Conservation (phyloP, 2,329 filamentous ascomycete genomes). For the Pestalotiopsis sp. region DNA sequence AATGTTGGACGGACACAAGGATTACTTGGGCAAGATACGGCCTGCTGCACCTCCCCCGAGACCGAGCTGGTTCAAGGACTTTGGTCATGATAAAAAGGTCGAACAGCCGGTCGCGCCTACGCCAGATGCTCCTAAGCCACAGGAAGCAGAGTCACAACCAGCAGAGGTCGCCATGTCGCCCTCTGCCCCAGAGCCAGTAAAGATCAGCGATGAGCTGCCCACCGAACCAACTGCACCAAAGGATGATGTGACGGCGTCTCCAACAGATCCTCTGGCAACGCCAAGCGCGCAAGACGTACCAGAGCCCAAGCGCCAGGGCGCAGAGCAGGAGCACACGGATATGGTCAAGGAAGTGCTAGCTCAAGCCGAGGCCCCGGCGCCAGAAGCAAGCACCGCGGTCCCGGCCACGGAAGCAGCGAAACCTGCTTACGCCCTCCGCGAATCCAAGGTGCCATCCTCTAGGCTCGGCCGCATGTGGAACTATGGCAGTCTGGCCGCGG, state of each 20-base stretch:
- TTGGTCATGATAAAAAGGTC: slow-evolving; percentile 28
- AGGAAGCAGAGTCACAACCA: neutral
- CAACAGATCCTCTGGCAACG: neutral
- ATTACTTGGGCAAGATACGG: slow-evolving; percentile 19
- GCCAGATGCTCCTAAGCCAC: neutral
- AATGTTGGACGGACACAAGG: slow-evolving; percentile 38
- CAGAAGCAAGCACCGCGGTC: slow-evolving; percentile 14
- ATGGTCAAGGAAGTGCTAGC: slow-evolving; percentile 25
- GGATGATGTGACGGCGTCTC: neutral
- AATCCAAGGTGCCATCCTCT: slow-evolving; percentile 89
- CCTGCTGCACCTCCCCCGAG: slow-evolving; percentile 22
- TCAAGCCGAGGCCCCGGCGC: slow-evolving; percentile 22
- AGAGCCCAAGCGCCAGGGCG: slow-evolving; percentile 12
- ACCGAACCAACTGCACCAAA: neutral
- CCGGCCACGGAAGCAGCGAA: slow-evolving; percentile 18
- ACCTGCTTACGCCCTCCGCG: slow-evolving; percentile 70
- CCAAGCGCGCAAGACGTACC: neutral
- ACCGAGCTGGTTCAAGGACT: slow-evolving; percentile 37
- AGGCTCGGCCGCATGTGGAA: slow-evolving; percentile 90
- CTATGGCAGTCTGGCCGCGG: slow-evolving; percentile 88
- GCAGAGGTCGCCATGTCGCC: neutral
- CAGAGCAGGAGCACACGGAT: slow-evolving; percentile 25
- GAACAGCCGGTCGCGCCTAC: neutral
- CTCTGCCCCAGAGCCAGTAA: neutral
- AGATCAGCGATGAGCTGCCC: too few species aligned